phyloP scores from a whole-genome alignment of 2,329 filamentous ascomycete species.

The Cladosporium cucumerinum region DNA sequence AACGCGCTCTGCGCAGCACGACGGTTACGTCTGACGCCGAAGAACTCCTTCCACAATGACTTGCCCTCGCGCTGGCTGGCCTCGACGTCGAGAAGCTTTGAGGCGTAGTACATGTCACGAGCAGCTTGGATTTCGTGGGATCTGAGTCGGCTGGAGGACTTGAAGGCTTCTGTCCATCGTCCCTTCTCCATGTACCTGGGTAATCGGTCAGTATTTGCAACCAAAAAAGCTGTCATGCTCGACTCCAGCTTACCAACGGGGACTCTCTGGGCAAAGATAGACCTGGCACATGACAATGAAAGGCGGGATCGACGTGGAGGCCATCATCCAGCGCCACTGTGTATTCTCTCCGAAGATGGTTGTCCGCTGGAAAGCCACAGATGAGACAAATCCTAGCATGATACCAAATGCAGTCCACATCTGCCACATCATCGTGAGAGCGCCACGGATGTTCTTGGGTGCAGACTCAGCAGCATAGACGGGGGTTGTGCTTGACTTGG shows the following conservation, averaged over 20 bases:
- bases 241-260: conserved; percentile 25
- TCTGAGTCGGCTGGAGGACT: conserved; percentile 35
- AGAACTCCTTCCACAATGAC: conserved; percentile 39
- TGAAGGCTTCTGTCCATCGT: conserved; percentile 37
- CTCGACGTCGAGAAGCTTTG: conserved; percentile 37
- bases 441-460: conserved; percentile 40
- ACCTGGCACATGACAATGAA: conserved; percentile 32
- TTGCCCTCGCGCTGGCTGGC: conserved; percentile 33
- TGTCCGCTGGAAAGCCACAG: conserved; percentile 37
- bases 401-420: conserved; percentile 45
- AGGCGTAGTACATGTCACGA: conserved; percentile 40
- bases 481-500: conserved; percentile 44
- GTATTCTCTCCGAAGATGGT: conserved; percentile 25
- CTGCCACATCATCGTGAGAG: conserved; percentile 48
- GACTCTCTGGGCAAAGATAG: conserved; percentile 45
- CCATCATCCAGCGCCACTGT: conserved; percentile 32
- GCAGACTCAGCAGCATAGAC: conserved; percentile 41
- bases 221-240: neutral
- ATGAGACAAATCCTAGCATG: conserved; percentile 43
- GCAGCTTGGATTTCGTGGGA: conserved; percentile 38
- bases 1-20: conserved; percentile 33
- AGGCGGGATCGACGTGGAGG: conserved; percentile 40
- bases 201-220: neutral
- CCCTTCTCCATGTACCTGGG: conserved; percentile 39
- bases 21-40: conserved; percentile 32